Percentiles rank a stretch among this genome's conserved stretches.
Conservation (phyloP, 768 basidiomycete species). For the Phlegmacium glaucopus region DNA sequence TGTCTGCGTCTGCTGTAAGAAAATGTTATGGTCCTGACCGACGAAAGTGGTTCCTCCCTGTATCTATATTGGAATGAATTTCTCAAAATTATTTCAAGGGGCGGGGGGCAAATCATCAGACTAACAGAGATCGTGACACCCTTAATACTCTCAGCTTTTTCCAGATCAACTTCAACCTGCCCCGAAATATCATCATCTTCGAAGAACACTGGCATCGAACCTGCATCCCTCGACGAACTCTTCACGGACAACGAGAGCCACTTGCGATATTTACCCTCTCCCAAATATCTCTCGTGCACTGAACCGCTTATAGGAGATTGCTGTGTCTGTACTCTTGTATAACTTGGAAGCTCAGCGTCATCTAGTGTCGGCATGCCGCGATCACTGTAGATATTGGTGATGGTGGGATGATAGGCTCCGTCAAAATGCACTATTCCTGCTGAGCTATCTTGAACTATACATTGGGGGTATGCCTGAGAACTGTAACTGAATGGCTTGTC, state of each 20-base stretch:
- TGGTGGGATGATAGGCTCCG: too few relatives aligned
- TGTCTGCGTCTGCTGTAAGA: conserved; percentile 38
- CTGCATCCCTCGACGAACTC: conserved; percentile 39
- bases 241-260: conserved; percentile 49
- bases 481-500: conserved; percentile 6
- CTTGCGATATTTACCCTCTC: conserved; percentile 37
- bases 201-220: conserved; percentile 42
- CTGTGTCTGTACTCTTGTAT: conserved; percentile 9
- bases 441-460: background rate
- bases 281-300: conserved; percentile 40
- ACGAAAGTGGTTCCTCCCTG: conserved; percentile 47
- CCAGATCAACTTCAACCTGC: conserved; percentile 45
- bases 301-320: conserved; percentile 5
- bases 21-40: conserved; percentile 50
- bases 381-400: too few relatives aligned
- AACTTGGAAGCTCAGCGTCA: conserved; percentile 18
- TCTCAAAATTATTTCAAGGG: background rate
- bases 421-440: background rate
- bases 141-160: conserved; percentile 47
- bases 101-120: conserved; percentile 5
- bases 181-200: conserved; percentile 50
- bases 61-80: conserved; percentile 27
- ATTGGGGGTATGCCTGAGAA: background rate
- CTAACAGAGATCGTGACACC: conserved; percentile 44
- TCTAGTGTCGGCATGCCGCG: conserved; percentile 3